These are phyloP conservation scores for Plasmodium blacklocki DNA, from an alignment of 169 alveolate species.

Conservation along the genomic window DNA sequence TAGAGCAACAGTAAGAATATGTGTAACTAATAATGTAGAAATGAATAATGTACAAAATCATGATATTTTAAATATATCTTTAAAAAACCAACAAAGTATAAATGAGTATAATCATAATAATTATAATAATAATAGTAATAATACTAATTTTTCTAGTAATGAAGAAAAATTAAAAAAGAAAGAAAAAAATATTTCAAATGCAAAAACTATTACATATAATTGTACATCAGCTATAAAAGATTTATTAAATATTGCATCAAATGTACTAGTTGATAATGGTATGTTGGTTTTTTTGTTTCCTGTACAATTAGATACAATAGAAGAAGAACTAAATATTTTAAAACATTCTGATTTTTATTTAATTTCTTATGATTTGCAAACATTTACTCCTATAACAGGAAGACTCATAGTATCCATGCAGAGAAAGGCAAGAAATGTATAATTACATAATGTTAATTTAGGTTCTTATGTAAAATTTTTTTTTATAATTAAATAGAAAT, in stretches of 20 bases:
- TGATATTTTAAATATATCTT: neutral
- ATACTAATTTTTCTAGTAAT: neutral
- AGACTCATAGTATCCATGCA: conserved; percentile 75
- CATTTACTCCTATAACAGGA: conserved; percentile 43
- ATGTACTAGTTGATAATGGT: conserved; percentile 84
- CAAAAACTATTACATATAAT: conserved; percentile 45
- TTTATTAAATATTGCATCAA: conserved; percentile 79
- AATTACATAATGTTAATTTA: too few species aligned
- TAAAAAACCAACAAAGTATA: neutral
- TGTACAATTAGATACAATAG: conserved; percentile 68
- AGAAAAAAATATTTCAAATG: conserved; percentile 14
- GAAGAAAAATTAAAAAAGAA: neutral
- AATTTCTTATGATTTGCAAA: conserved; percentile 70
- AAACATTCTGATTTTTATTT: conserved; percentile 68
- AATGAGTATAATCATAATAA: neutral
- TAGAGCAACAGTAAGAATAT: conserved; percentile 69
- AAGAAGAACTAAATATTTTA: conserved; percentile 58
- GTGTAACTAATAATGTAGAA: neutral
- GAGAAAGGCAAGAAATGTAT: conserved; percentile 41
- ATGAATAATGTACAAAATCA: neutral
- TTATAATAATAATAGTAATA: neutral
- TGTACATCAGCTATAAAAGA: conserved; percentile 69
- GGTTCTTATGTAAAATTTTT: too few species aligned
- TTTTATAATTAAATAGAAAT: neutral
- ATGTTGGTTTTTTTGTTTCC: conserved; percentile 88